phyloP scores from a whole-genome alignment of 2,329 filamentous ascomycete species.

The Dactylellina leptospora region DNA sequence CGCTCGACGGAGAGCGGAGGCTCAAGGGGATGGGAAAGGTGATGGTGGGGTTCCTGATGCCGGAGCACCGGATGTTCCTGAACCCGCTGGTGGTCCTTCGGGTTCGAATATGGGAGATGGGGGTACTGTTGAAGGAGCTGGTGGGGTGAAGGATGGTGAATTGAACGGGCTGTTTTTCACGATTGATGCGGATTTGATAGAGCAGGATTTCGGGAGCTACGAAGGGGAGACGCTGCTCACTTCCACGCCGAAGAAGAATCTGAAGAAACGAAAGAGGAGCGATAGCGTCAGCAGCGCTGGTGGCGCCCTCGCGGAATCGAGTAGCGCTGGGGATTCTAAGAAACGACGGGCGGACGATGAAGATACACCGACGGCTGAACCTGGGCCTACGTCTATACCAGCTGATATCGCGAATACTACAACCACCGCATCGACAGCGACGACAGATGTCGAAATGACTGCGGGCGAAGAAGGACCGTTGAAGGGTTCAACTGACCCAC shows the following conservation, averaged over 20 bases:
- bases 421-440: background rate
- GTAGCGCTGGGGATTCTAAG: constrained; percentile 19
- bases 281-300: constrained; percentile 54
- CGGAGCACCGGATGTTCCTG: constrained; percentile 31
- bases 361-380: constrained; percentile 40
- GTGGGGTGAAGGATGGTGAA: background rate
- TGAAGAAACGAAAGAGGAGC: constrained; percentile 59
- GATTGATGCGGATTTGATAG: constrained; percentile 66
- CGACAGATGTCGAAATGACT: constrained; percentile 40
- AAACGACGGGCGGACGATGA: constrained; percentile 52
- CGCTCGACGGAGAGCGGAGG: constrained; percentile 55
- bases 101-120: constrained; percentile 58
- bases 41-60: constrained; percentile 50
- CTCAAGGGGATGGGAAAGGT: no score
- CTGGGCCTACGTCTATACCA: constrained; percentile 44
- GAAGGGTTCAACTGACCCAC: background rate
- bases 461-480: constrained; percentile 19
- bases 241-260: constrained; percentile 25
- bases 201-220: constrained; percentile 77
- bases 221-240: constrained; percentile 70
- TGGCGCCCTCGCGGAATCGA: background rate
- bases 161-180: constrained; percentile 23
- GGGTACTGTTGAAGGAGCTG: background rate
- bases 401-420: background rate
- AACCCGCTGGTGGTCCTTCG: constrained; percentile 59